Evolutionary conservation across 2,329 filamentous ascomycete species (phyloP), one percentile per base, ranked within the genome.

Genomic region (Chaetothyriales sp.): DNA sequence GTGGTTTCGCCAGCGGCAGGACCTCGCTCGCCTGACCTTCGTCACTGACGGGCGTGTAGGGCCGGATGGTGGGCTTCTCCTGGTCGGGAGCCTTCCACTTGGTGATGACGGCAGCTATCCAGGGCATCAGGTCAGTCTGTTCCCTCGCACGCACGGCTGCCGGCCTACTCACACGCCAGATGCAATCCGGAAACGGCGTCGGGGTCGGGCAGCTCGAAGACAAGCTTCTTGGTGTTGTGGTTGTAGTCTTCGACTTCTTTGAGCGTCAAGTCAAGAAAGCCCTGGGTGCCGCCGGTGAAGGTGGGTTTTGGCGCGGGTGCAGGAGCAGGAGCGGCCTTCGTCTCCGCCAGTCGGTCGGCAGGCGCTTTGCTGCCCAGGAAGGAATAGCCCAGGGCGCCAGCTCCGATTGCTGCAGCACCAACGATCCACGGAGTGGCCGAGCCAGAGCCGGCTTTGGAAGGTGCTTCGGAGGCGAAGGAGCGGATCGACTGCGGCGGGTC

Each of bases 161-260:
- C 33, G 43, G 48, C 9, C 5, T 29, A 67, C 73, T 58, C 62
- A 77, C 87, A 95, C 53, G 90, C 82, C 57, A 95, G 74, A 37
- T 78, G 71, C 54, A 98, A 73, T 45, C 92, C 92, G 53, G 86
- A 90, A 50, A 94, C 83, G 70, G 84, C 80, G 66, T 95, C 85
- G 57, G 80, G 76, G 67, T 94, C 86, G 15, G 87, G 86, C 44
- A 97, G 81, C 63, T 83, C 81, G 71, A 98, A 97, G 62, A 86
- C 82, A 66, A 97, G 77, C 63, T 80, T 83, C 81, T 97, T 97
- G 63, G 89, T 94, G 77, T 97, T 97, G 77, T 89, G 85, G 75
- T 88, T 95, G 72, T 95, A 71, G 46, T 75, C 71, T 71, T 94
- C 85, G 48, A 89, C 78, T 51, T 83, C 81, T 52, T 87, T 80